Percentiles rank a stretch among this genome's conserved stretches.
Conservation (phyloP, 2,329 filamentous ascomycete genomes). For the Trichoderma semiorbis region DNA sequence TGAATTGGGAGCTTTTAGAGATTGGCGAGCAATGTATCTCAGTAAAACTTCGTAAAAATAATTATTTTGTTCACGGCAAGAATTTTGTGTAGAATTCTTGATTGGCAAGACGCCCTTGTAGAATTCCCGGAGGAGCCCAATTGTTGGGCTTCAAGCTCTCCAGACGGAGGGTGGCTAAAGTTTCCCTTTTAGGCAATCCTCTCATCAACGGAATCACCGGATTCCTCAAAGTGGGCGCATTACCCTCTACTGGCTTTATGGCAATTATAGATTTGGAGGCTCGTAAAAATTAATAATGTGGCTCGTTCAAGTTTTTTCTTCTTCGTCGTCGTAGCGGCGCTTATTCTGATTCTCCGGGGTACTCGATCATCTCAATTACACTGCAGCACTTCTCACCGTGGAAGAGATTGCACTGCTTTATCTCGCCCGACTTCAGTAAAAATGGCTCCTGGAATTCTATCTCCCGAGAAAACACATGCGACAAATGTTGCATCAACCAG, state of each 20-base stretch:
- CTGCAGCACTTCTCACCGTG: not conserved
- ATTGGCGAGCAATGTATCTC: not conserved
- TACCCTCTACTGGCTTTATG: not conserved
- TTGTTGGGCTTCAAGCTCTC: not conserved
- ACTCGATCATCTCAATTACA: too few species aligned
- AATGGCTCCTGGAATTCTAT: not conserved
- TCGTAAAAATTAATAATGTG: not conserved
- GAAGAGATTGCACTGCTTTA: too few species aligned
- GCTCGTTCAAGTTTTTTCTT: not conserved
- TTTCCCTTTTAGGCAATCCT: not conserved
- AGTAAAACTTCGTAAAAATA: not conserved
- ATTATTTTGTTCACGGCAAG: not conserved
- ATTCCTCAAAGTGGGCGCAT: not conserved
- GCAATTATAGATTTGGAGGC: not conserved
- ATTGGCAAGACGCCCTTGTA: too few species aligned
- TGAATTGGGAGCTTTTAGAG: not conserved
- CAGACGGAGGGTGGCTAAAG: not conserved
- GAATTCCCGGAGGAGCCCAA: not conserved
- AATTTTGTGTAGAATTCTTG: not conserved
- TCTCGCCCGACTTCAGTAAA: not conserved
- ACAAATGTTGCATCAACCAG: not conserved
- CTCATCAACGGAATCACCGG: not conserved
- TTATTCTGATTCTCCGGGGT: not conserved
- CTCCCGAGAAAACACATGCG: not conserved
- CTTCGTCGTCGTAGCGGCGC: not conserved